Evolutionary conservation across 2,329 filamentous ascomycete genomes (phyloP).

Genomic region (Penicillium sp.): DNA sequence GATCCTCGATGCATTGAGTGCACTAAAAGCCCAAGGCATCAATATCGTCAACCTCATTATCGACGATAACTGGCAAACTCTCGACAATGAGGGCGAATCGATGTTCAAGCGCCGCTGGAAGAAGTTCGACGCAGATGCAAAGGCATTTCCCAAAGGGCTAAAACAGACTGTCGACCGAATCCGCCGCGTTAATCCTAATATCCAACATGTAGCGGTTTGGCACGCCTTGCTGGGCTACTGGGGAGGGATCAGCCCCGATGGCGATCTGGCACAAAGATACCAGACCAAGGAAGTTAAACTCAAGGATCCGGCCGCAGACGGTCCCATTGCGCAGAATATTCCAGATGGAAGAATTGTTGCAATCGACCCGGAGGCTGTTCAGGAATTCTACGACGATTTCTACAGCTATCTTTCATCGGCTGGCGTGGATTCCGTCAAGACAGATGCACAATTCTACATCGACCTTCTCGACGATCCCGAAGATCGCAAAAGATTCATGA

Average conservation of each 20-base stretch:
- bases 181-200: constrained; percentile 61
- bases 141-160: constrained; percentile 74
- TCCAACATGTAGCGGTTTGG: constrained; percentile 88
- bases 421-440: constrained; percentile 84
- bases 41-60: constrained; percentile 83
- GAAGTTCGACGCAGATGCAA: constrained; percentile 77
- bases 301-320: constrained; percentile 52
- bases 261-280: constrained; percentile 70
- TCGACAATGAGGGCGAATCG: constrained; percentile 53
- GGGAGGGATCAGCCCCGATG: constrained; percentile 75
- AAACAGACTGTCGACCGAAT: constrained; percentile 66
- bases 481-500: constrained; percentile 65
- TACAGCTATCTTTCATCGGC: constrained; percentile 70
- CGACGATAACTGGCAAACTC: constrained; percentile 92
- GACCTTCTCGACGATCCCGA: constrained; percentile 67
- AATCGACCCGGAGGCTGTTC: constrained; percentile 68
- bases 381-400: constrained; percentile 81
- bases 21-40: constrained; percentile 65
- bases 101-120: constrained; percentile 60
- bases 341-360: constrained; percentile 58
- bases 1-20: constrained; percentile 67
- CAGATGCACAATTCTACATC: constrained; percentile 85
- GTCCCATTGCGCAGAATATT: constrained; percentile 24
- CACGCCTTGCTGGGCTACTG: constrained; percentile 85
- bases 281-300: constrained; percentile 61